Evolutionary conservation across 352 stramenopile genomes (phyloP), one percentile per base, ranked within the genome.

Genomic region (Pythium utonaiense): DNA sequence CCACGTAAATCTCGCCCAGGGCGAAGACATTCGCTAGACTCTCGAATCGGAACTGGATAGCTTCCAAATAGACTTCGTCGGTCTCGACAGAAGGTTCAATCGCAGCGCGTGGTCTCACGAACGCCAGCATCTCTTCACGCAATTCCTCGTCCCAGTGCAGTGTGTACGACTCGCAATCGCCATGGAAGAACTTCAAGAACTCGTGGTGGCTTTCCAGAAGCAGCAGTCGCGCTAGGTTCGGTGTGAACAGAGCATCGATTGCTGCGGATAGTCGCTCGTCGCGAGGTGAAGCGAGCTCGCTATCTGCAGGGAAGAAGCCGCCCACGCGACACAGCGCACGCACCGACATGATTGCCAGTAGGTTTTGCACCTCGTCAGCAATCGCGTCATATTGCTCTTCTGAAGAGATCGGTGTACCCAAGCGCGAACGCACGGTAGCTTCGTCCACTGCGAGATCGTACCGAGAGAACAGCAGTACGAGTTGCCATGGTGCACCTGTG

Each of bases 121-220:
- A 91, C 21, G 60, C 64, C 3, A 78, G 36, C 51, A 86, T 54
- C 34, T 94, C 85, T 53, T 75, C 53, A 3, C 86, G 84, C 81
- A 95, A 91, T 13, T 73, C 57, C n/a, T 66, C 55, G 38, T 86
- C 93, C 86, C 86, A 95, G 59, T 82, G 84, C n/a, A 95, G 45
- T 10, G 78, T 91, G 53, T 92, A 90, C 6, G 83, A 91, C 53
- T 86, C 74, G 28, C 78, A 93, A 40, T 95, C 79, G 28, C 74
- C 63, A 44, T 93, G 84, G 34, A 84, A 91, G 10, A 93, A 70
- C 61, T 90, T 91, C 36, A 95, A 64, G 41, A 93, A 95, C 56
- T 93, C 85, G 57, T 91, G 76, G 36, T 90, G 82, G 38, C 71
- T 92, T 28, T 74, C 83, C 0, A 91, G 58, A 21, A 79, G 33